These are phyloP conservation scores for Ophioceras dolichostomum DNA, from an alignment of 2,329 filamentous ascomycete species.

Conservation along the genomic window DNA sequence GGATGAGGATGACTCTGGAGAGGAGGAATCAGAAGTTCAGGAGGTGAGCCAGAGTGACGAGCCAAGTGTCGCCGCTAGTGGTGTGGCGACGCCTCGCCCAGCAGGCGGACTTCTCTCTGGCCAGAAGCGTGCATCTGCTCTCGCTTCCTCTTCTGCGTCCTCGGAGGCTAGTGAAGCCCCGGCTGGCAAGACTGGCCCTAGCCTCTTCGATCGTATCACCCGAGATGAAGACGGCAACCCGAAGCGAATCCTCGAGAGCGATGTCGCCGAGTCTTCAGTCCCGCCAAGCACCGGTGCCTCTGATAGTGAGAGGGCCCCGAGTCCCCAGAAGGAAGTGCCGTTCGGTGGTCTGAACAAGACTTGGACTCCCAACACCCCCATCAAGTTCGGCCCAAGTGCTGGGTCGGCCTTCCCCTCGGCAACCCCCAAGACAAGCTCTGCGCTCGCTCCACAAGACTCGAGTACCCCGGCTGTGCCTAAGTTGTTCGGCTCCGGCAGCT, in stretches of 20 bases:
- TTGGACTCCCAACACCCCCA: conserved; percentile 36
- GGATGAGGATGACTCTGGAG: conserved; percentile 30
- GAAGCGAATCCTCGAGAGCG: conserved; percentile 27
- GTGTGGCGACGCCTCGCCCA: conserved; percentile 26
- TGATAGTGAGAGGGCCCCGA: conserved; percentile 29
- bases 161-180: conserved; percentile 29
- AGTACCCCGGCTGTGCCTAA: conserved; percentile 5
- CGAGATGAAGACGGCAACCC: conserved; percentile 37
- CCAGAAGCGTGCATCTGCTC: conserved; percentile 13
- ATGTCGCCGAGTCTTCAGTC: conserved; percentile 12
- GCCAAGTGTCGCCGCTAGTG: conserved; percentile 27
- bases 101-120: conserved; percentile 16
- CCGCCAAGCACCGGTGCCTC: conserved; percentile 11
- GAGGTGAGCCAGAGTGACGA: conserved; percentile 30
- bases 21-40: conserved; percentile 29
- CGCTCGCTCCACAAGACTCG: conserved; percentile 5
- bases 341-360: conserved; percentile 26
- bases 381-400: conserved; percentile 35
- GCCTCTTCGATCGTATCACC: conserved; percentile 43
- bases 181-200: conserved; percentile 30
- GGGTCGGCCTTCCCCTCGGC: conserved; percentile 12
- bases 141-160: conserved; percentile 15
- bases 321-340: conserved; percentile 25
- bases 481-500: conserved; percentile 3
- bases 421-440: conserved; percentile 14